Base-by-base conservation (phyloP, 805 yeast species). In the Blastobotrys terrestris region DNA sequence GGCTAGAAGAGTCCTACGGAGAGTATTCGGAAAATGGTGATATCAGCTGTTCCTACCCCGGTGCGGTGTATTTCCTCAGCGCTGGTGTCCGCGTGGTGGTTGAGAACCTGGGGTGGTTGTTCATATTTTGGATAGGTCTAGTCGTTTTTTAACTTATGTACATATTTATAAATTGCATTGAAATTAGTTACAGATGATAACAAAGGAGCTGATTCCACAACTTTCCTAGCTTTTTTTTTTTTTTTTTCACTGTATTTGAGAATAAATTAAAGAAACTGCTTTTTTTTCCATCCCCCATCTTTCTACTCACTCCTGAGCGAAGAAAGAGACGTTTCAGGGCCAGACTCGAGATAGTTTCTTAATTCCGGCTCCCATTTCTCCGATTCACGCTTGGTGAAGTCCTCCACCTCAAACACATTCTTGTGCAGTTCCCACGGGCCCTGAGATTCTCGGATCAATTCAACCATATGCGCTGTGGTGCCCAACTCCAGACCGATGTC, bases 401-500 rank as follows among this genome's bases (percentile, higher is more conserved):
- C 91, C 43, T 74, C 77, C 39, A 87, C 52, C 31, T 77, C 77
- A 63, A 92, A 84, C 3, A 83, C 90, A 55, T 78, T 77, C 55
- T 78, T 78, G 1, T 79, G 83, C 45, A 92, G 68, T 41, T 79
- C 81, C 97, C 97, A 94, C 46, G 85, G 85, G 2, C 88, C 88
- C 68, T 95, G 99, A 52, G 78, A 74, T 7, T 72, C 65, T 63
- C 99, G 78, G 7, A 81, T 76, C 53, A 94, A 77, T 59, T 81
- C 82, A 6, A 85, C 96, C 96, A 94, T 91, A 63, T 89, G 89
- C 0, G 96, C 88, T 21, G 87, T 80, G 0, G 91, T 81, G 15
- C 85, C 83, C 64, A 91, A 71, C 0, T 92, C 85, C 55, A 85
- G 78, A 1, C 96, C 98, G 44, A 87, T 74, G 63, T 94, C 99